phyloP scores from a whole-genome alignment of 2,329 filamentous ascomycete genomes.

The Cytospora chrysosperma region DNA sequence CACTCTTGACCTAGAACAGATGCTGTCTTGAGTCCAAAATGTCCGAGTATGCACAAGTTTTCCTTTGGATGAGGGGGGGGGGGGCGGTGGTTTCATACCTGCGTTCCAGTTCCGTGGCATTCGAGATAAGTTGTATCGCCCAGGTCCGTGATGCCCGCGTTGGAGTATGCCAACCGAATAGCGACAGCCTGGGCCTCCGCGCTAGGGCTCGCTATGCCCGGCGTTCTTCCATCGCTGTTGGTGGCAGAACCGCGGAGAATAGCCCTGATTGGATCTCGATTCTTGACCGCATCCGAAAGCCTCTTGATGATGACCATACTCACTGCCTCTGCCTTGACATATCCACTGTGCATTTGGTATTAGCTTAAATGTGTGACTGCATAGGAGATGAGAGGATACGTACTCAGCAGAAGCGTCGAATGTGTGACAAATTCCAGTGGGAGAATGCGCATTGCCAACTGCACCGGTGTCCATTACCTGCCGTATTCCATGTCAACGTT shows the following conservation, averaged over 20 bases:
- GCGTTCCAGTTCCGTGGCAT: conserved; percentile 37
- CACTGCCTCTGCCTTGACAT: conserved; percentile 31
- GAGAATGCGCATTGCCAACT: not conserved
- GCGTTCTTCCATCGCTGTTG: not conserved
- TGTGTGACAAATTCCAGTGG: conserved; percentile 19
- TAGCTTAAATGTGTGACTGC: no score
- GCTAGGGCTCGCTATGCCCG: not conserved
- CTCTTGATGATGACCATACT: not conserved
- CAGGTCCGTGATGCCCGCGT: conserved; percentile 21
- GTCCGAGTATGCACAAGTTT: no score
- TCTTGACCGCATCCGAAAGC: not conserved
- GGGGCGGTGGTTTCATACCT: no score
- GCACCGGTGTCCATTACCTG: not conserved
- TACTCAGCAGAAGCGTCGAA: not conserved
- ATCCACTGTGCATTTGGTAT: no score
- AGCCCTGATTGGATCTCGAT: not conserved
- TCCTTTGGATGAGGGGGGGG: no score
- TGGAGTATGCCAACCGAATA: not conserved
- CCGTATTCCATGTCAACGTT: no score
- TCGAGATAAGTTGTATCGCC: conserved; percentile 28
- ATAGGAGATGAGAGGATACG: no score
- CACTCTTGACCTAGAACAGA: no score
- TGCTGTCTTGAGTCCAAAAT: no score
- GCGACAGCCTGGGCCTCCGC: not conserved
- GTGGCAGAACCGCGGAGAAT: not conserved